These are phyloP conservation scores for Glycyrrhiza uralensis DNA, from an alignment of 306 rosid species.

Conservation along the genomic window DNA sequence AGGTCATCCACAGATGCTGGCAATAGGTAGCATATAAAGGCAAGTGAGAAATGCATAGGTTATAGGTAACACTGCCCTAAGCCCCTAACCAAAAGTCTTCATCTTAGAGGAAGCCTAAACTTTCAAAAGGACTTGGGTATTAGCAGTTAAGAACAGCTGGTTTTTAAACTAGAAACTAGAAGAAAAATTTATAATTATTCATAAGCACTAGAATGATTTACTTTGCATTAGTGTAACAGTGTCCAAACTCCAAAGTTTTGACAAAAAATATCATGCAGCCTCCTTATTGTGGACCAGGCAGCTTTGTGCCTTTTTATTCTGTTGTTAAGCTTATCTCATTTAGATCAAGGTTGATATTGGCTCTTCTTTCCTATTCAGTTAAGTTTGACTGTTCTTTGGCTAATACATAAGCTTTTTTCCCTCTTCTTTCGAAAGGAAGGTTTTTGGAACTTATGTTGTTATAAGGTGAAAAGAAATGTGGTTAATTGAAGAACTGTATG, in stretches of 20 bases:
- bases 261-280: constrained; percentile 1
- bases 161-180: neutral
- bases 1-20: neutral
- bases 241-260: neutral
- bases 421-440: neutral
- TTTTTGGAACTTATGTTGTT: neutral
- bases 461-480: neutral
- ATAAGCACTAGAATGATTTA: neutral
- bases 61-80: neutral
- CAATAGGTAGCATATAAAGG: neutral
- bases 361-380: neutral
- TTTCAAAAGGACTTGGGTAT: neutral
- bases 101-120: neutral
- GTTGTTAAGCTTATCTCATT: neutral
- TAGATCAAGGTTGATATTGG: neutral
- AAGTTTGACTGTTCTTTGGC: neutral
- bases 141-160: neutral
- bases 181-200: neutral
- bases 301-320: constrained; percentile 4
- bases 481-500: constrained; percentile 16
- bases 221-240: neutral
- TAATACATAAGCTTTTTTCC: neutral
- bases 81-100: neutral
- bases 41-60: neutral
- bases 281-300: neutral